Conservation (phyloP, 345 rosid species). For the Camelina laxa region DNA sequence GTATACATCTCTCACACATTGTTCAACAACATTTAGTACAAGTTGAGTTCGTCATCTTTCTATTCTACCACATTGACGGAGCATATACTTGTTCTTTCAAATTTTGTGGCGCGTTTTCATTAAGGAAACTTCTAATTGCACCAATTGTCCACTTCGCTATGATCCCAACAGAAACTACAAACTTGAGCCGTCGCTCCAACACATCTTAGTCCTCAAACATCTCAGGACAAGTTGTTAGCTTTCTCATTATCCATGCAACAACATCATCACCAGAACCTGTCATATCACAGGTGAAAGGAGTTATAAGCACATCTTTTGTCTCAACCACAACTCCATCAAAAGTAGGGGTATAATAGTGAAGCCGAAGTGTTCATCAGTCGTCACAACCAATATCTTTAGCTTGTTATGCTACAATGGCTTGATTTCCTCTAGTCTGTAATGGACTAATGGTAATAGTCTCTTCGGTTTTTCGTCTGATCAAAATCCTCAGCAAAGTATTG, state of each 20-base stretch:
- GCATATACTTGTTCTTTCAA: conserved; percentile 92
- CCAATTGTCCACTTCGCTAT: conserved; percentile 97
- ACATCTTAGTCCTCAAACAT: conserved; percentile 77
- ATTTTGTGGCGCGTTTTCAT: conserved; percentile 89
- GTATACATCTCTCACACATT: conserved; percentile 24
- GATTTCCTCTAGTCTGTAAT: conserved; percentile 72
- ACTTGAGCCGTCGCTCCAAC: conserved; percentile 85
- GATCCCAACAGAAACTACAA: conserved; percentile 83
- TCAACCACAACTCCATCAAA: conserved; percentile 86
- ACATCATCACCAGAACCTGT: conserved; percentile 97
- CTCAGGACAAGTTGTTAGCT: conserved; percentile 72
- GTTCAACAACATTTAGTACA: conserved; percentile 28
- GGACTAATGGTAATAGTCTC: conserved; percentile 80
- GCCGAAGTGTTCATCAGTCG: conserved; percentile 83
- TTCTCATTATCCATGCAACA: conserved; percentile 87
- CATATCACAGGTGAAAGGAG: conserved; percentile 90
- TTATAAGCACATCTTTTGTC: conserved; percentile 84
- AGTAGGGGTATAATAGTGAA: conserved; percentile 73
- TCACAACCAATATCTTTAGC: conserved; percentile 76
- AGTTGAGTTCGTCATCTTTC: conserved; percentile 20
- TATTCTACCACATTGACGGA: conserved; percentile 89
- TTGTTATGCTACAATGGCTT: conserved; percentile 82
- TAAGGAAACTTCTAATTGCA: conserved; percentile 84
- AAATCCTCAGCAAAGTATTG: conserved; percentile 77
- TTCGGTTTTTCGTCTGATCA: conserved; percentile 66